Conservation (phyloP, 164 flowering plant species). For the Malania oleifera region DNA sequence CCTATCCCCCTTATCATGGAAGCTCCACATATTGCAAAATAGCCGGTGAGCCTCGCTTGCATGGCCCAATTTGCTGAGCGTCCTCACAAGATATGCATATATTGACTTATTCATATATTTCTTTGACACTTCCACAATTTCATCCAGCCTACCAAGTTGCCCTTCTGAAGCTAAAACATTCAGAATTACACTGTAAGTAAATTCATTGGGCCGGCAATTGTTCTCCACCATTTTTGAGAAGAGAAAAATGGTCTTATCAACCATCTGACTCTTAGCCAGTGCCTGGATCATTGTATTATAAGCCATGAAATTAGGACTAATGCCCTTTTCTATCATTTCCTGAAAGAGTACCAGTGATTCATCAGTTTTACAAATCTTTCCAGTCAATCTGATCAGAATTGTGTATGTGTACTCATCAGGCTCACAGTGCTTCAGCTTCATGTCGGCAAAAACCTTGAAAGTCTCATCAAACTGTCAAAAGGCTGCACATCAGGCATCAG, state of each 20-base stretch:
- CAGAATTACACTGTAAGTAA: slow-evolving; percentile 72
- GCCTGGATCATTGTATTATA: slow-evolving; percentile 83
- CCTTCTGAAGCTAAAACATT: slow-evolving; percentile 59
- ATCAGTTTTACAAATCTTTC: slow-evolving; percentile 55
- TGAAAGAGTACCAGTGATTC: slow-evolving; percentile 62
- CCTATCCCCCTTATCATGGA: slow-evolving; percentile 70
- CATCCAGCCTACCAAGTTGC: slow-evolving; percentile 62
- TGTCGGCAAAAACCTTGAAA: slow-evolving; percentile 66
- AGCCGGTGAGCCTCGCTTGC: slow-evolving; percentile 86
- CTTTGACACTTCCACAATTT: slow-evolving; percentile 63
- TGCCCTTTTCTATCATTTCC: slow-evolving; percentile 71
- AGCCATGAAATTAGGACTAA: slow-evolving; percentile 51
- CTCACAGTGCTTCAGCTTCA: slow-evolving; percentile 70
- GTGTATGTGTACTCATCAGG: slow-evolving; percentile 89
- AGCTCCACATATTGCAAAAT: slow-evolving; percentile 92
- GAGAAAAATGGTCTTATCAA: slow-evolving; percentile 57
- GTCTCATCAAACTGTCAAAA: slow-evolving; percentile 67
- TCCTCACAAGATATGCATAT: slow-evolving; percentile 75
- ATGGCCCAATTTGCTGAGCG: slow-evolving; percentile 73
- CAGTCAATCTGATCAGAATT: slow-evolving; percentile 77
- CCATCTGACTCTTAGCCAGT: slow-evolving; percentile 57
- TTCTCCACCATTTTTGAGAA: slow-evolving; percentile 78
- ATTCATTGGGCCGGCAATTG: slow-evolving; percentile 80
- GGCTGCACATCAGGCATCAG: slow-evolving; percentile 47
- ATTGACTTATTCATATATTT: slow-evolving; percentile 60